A percentile compares a stretch with the other conserved stretches of the same genome.
These are phyloP conservation scores for Quercus cerris DNA, from an alignment of 306 rosid species.

Conservation along the genomic window DNA sequence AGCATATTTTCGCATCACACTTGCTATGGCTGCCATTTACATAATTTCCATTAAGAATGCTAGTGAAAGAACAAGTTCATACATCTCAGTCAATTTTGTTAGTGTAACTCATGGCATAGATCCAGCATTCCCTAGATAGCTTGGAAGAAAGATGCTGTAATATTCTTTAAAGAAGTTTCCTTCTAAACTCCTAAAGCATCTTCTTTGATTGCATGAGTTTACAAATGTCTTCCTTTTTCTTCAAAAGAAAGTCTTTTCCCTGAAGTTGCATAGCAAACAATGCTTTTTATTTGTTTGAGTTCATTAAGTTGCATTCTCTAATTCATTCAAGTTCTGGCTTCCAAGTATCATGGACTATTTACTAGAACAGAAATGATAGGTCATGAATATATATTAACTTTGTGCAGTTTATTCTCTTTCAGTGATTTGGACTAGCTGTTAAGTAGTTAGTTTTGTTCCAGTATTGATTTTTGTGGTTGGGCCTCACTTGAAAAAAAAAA, in stretches of 20 bases:
- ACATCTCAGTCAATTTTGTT: not conserved
- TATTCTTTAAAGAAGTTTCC: not conserved
- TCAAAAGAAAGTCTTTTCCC: not conserved
- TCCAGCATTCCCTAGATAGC: not conserved
- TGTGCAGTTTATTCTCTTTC: not conserved
- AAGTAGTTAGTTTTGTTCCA: not conserved
- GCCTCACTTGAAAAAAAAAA: not conserved
- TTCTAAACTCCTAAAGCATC: not conserved
- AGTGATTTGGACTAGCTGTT: not conserved
- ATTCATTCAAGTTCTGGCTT: not conserved
- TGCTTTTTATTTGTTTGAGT: not conserved
- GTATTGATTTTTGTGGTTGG: not conserved
- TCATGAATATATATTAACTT: not conserved
- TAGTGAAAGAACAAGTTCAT: not conserved
- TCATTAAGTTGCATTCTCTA: not conserved
- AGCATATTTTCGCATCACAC: too few relatives aligned
- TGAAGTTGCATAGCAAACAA: too few relatives aligned
- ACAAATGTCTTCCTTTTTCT: not conserved
- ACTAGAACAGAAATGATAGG: not conserved
- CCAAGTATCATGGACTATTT: not conserved
- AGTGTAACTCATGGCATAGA: not conserved
- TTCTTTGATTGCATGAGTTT: not conserved
- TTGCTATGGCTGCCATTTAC: too few relatives aligned
- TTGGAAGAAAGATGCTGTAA: not conserved
- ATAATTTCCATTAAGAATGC: not conserved